phyloP scores from a whole-genome alignment of 2,329 filamentous ascomycete genomes.

The Cladophialophora psammophila region DNA sequence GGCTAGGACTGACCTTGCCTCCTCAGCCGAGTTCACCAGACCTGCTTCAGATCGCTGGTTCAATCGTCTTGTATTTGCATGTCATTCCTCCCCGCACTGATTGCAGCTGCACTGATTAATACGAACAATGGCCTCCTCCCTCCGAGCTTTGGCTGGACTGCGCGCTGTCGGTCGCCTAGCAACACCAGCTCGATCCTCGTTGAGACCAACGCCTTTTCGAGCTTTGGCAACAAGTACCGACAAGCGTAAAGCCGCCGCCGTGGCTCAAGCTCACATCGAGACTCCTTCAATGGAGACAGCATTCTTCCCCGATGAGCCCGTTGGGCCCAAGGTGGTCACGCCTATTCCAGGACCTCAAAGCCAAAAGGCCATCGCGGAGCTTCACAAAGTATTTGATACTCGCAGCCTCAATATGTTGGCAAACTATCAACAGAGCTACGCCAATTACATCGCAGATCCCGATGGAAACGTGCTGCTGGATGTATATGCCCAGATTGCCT shows the following conservation, averaged over 20 bases:
- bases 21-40: background rate
- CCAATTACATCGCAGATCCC: conserved; percentile 73
- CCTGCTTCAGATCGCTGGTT: background rate
- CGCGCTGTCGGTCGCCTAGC: conserved; percentile 25
- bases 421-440: conserved; percentile 75
- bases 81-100: conserved; percentile 8
- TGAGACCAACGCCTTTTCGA: conserved; percentile 27
- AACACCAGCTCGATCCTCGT: conserved; percentile 21
- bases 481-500: conserved; percentile 82
- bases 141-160: conserved; percentile 28
- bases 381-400: conserved; percentile 83
- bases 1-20: background rate
- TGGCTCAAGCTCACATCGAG: conserved; percentile 28
- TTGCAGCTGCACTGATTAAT: background rate
- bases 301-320: conserved; percentile 67
- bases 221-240: conserved; percentile 29
- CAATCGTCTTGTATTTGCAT: background rate
- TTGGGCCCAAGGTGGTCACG: conserved; percentile 62
- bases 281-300: conserved; percentile 48
- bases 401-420: conserved; percentile 83
- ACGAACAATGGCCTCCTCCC: conserved; percentile 29
- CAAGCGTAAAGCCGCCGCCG: conserved; percentile 30
- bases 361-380: conserved; percentile 71
- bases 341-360: conserved; percentile 78
- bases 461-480: conserved; percentile 61